phyloP scores from a whole-genome alignment of 2,329 filamentous ascomycete genomes.

The Cercospora sesami region DNA sequence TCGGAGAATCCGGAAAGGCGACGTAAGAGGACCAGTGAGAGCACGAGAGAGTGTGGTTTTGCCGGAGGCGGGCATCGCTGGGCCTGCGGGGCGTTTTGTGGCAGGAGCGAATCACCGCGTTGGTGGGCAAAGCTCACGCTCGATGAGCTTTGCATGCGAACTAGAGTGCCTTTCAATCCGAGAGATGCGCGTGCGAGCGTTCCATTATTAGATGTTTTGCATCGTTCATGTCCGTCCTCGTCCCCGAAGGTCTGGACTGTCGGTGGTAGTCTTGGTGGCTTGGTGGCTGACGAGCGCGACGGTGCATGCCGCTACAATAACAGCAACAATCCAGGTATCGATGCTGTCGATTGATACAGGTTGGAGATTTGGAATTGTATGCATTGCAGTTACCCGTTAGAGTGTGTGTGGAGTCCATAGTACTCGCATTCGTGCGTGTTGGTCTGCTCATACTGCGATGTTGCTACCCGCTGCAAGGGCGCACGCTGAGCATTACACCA shows the following conservation, averaged over 20 bases:
- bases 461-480: not conserved
- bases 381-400: not conserved
- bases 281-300: not conserved
- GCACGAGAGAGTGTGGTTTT: not conserved
- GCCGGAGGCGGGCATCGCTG: constrained; percentile 1
- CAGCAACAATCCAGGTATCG: not conserved
- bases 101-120: not conserved
- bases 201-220: not conserved
- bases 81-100: not conserved
- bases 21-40: not conserved
- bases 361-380: not conserved
- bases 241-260: not conserved
- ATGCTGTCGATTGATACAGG: not conserved
- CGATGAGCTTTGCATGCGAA: not conserved
- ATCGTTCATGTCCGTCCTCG: not conserved
- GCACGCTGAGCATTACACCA: not conserved
- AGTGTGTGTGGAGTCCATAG: not conserved
- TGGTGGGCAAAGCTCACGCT: not conserved
- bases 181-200: not conserved
- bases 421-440: not conserved
- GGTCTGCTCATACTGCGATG: not conserved
- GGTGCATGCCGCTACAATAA: not conserved
- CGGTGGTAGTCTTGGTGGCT: not conserved
- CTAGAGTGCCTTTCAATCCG: not conserved
- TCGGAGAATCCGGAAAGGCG: not conserved